Base-by-base conservation (phyloP, 73 alveolate genomes). In the Uronychia binucleata region DNA sequence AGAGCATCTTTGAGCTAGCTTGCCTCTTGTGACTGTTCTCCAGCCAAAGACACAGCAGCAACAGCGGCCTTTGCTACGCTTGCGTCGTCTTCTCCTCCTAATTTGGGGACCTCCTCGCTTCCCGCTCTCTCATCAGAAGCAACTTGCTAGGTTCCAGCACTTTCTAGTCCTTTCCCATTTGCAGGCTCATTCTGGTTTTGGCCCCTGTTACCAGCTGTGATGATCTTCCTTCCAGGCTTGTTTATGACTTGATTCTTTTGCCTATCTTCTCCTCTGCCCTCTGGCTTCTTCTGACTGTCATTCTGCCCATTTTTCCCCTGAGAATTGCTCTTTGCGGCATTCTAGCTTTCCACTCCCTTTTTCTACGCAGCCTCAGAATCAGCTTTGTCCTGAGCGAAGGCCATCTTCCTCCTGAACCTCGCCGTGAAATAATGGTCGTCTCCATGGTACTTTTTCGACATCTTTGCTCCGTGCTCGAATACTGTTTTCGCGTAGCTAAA, bases 371-470 rank as follows among this genome's bases (percentile, higher is more conserved):
- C 28, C 30, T 27, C 57, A 8, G 60, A 74, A 26, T 28, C 74
- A 31, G 77, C 67, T 5, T 33, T 82, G 33, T 82, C 82, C 75
- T 26, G 58, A 59, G n/a, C n/a, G n/a, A n/a, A n/a, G n/a, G n/a
- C n/a, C n/a, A 46, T 77, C 8, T 82, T 32, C 34, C 81, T 76
- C 14, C 28, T 0, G 32, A 85, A 85, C 27, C 77, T 31, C 31
- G 35, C 26, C 26, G 86, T 77, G 33, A 85, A 85, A 30, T 32
- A 85, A 33, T 85, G 91, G 25, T 85, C 91, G 28, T 85, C 86
- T 33, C 91, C 91, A 13, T 77, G 77, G 59, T 77, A 85, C 58
- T 76, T 85, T 33, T 30, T 76, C 26, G 86, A 80, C 85, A 85
- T 77, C 31, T 57, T 33, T 14, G 11, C 28, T 25, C 91, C 91